Evolutionary conservation across 768 basidiomycete species (phyloP).

Genomic region (Symmetrospora coprosmae): DNA sequence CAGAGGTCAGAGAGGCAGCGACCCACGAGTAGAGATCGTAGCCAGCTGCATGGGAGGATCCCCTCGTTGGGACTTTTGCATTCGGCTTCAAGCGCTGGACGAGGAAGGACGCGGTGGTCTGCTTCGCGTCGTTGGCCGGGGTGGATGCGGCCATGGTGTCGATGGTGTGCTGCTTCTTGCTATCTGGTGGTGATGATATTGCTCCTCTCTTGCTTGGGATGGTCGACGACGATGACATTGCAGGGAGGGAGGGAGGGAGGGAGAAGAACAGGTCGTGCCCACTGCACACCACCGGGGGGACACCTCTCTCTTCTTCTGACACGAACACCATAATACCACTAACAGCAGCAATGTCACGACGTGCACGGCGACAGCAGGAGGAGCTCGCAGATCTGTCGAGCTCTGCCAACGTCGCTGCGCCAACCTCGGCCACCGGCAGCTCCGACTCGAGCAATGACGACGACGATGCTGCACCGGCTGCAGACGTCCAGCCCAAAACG

Average conservation of each 20-base stretch:
- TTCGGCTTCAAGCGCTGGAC: conserved; percentile 72
- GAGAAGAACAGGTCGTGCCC: too few species aligned
- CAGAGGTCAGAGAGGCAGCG: background rate
- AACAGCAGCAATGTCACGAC: conserved; percentile 6
- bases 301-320: too few species aligned
- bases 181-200: too few species aligned
- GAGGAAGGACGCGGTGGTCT: conserved; percentile 42
- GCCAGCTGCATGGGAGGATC: conserved; percentile 73
- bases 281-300: too few species aligned
- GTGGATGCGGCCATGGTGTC: background rate
- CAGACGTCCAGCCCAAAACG: too few species aligned
- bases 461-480: background rate
- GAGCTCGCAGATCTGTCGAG: background rate
- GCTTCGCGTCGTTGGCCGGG: too few species aligned
- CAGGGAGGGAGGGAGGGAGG: too few species aligned
- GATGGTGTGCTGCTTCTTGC: too few species aligned
- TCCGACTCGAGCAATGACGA: background rate
- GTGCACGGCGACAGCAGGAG: background rate
- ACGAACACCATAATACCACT: too few species aligned
- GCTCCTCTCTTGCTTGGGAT: too few species aligned
- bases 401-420: background rate
- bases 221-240: too few species aligned
- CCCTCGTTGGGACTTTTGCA: conserved; percentile 71
- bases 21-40: conserved; percentile 87
- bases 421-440: background rate